Evolutionary conservation across 148 eudicot species (phyloP), one percentile per base, ranked within the genome.

Genomic region (Polygonum maritimum): DNA sequence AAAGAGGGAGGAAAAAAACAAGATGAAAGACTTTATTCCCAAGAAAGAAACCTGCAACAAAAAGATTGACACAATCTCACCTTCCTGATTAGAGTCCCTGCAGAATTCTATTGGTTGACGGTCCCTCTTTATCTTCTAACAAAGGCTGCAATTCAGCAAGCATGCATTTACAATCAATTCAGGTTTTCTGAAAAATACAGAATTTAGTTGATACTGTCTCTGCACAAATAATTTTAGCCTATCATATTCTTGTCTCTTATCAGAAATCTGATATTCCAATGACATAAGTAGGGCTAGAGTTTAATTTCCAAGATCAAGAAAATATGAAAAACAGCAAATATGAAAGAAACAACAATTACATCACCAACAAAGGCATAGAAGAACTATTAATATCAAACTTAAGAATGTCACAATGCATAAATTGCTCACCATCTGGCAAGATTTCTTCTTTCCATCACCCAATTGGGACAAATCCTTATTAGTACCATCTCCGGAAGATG

Each of bases 21-120:
- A 79, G 38, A 48, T 48, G 49, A n/a, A 67, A 77, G 11, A 51
- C 69, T 63, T 41, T 45, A 31, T 44, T 60, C 35, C 31, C 45
- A 57, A 75, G 39, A 6, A 22, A 8, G 16, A 26, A 35, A 35
- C 3, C 5, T 21, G 12, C n/a, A 15, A 51, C 55, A 51, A 13
- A 6, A 40, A 6, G 18, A n/a, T 3, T 19, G 74, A 71, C 33
- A 71, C 21, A 67, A 74, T 15, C 87, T 75, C 63, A 84, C 87
- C 89, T 71, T 85, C 89, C 76, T 84, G 86, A 33, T 84, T 83
- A 45, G 74, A 75, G 45, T 87, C 86, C 75, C 74, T 80, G 81
- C 81, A 75, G 48, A 75, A 71, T 26, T 86, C 84, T 73, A 90
- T 79, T 36, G 80, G 89, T 26, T 86, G 91, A 82, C n/a, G 80